Percentiles rank a stretch among this genome's conserved stretches.
These are phyloP conservation scores for Ogataea neopini DNA, from an alignment of 805 yeast species.

Conservation along the genomic window DNA sequence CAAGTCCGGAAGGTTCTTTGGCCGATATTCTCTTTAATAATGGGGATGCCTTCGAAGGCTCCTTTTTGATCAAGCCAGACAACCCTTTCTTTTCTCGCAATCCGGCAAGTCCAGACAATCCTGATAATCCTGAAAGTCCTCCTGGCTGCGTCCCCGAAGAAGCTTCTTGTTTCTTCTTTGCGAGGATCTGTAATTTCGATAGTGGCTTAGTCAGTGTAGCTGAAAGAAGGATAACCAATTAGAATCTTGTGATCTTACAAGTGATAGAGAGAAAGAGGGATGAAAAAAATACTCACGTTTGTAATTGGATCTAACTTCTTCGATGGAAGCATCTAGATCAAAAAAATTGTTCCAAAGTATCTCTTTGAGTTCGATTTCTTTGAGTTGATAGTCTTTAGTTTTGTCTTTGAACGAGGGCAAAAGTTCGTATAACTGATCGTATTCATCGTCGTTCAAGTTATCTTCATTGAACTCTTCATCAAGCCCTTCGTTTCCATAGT, in stretches of 20 bases:
- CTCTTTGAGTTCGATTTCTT: constrained; percentile 55
- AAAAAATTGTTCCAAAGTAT: constrained; percentile 60
- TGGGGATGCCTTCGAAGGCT: not conserved
- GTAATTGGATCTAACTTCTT: constrained; percentile 42
- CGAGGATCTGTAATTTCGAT: constrained; percentile 50
- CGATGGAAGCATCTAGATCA: constrained; percentile 51
- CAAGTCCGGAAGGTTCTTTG: not conserved
- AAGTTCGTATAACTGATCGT: constrained; percentile 41
- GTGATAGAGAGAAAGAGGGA: not conserved
- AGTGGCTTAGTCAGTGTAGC: constrained; percentile 11
- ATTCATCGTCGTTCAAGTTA: constrained; percentile 44
- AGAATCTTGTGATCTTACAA: constrained; percentile 18
- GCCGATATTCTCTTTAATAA: not conserved
- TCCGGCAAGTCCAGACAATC: constrained; percentile 5
- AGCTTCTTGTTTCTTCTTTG: constrained; percentile 30
- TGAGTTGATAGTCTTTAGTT: constrained; percentile 43
- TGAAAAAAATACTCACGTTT: constrained; percentile 29
- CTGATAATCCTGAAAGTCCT: no score
- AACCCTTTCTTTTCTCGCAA: constrained; percentile 1
- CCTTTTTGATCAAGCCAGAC: not conserved
- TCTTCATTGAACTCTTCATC: constrained; percentile 41
- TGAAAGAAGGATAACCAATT: constrained; percentile 16
- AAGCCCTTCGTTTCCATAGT: constrained; percentile 22
- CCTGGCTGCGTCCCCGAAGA: not conserved
- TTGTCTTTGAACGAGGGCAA: constrained; percentile 45